phyloP scores from a whole-genome alignment of 495 filamentous ascomycete genomes.

The Elaphomyces granulatus region DNA sequence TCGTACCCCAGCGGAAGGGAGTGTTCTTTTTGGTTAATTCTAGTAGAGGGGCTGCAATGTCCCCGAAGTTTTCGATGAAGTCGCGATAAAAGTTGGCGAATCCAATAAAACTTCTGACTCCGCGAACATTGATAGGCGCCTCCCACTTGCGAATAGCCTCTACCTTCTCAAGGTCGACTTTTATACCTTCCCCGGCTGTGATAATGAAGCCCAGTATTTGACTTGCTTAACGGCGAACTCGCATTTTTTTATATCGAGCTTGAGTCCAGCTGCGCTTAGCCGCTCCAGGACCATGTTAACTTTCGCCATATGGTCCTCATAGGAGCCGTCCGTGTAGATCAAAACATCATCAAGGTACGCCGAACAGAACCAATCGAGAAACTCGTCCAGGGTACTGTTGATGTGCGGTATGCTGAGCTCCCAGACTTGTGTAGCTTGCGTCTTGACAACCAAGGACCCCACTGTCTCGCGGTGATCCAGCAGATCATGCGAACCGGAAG shows the following conservation, averaged over 20 bases:
- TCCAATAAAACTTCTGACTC: constrained; percentile 24
- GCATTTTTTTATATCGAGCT: constrained; percentile 16
- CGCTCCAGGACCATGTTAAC: constrained; percentile 11
- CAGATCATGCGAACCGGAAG: no score
- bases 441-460: no score
- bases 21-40: constrained; percentile 7
- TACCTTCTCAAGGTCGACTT: constrained; percentile 13
- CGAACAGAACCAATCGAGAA: constrained; percentile 11
- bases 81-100: no score
- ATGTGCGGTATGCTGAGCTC: no score
- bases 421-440: no score
- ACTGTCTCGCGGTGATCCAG: no score
- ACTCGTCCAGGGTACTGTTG: no score
- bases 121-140: constrained; percentile 9
- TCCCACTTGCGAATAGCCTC: constrained; percentile 13
- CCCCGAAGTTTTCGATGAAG: constrained; percentile 12
- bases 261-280: constrained; percentile 8
- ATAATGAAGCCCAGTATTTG: constrained; percentile 14
- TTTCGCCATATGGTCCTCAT: constrained; percentile 9
- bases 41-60: constrained; percentile 6
- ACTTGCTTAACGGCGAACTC: constrained; percentile 11
- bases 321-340: constrained; percentile 8
- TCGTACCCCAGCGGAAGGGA: constrained; percentile 27
- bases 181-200: constrained; percentile 7
- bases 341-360: constrained; percentile 19